Evolutionary conservation across 148 eudicot genomes (phyloP).

Genomic region (Chenopodium suecicum): DNA sequence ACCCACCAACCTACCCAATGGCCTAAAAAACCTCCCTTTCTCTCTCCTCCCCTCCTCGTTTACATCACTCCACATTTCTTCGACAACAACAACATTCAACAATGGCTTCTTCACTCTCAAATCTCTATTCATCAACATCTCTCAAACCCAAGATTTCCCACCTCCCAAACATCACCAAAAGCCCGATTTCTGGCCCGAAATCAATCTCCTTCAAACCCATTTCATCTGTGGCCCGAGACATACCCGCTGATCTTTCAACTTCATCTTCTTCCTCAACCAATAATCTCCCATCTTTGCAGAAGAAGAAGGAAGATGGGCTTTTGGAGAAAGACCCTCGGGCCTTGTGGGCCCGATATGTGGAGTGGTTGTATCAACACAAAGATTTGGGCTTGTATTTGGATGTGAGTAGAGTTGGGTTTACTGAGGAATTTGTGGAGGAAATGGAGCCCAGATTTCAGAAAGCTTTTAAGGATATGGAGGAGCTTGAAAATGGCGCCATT

Average conservation of each 20-base stretch:
- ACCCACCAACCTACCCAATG: background rate
- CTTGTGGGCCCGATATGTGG: conserved; percentile 74
- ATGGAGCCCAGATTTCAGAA: conserved; percentile 61
- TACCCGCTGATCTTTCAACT: conserved; percentile 25
- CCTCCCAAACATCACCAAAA: conserved; percentile 8
- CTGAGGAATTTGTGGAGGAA: conserved; percentile 56
- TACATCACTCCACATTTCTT: conserved; percentile 10
- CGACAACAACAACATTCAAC: background rate
- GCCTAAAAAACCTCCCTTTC: background rate
- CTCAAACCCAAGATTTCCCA: conserved; percentile 34
- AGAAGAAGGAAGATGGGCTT: conserved; percentile 22
- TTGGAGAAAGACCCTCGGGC: conserved; percentile 56
- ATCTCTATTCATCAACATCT: conserved; percentile 45
- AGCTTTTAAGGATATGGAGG: conserved; percentile 72
- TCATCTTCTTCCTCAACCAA: conserved; percentile 15
- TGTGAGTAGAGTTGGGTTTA: conserved; percentile 86
- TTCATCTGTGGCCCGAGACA: conserved; percentile 46
- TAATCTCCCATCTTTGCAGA: conserved; percentile 12
- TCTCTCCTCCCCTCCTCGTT: conserved; percentile 1
- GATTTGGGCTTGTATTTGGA: conserved; percentile 86
- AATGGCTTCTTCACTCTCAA: conserved; percentile 58
- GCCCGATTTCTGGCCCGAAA: conserved; percentile 27
- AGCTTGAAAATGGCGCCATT: conserved; percentile 81
- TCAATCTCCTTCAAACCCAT: conserved; percentile 25
- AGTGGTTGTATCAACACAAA: conserved; percentile 94